Evolutionary conservation across 1,139 yeast genomes (phyloP).

Genomic region (Blastobotrys petasosporus): DNA sequence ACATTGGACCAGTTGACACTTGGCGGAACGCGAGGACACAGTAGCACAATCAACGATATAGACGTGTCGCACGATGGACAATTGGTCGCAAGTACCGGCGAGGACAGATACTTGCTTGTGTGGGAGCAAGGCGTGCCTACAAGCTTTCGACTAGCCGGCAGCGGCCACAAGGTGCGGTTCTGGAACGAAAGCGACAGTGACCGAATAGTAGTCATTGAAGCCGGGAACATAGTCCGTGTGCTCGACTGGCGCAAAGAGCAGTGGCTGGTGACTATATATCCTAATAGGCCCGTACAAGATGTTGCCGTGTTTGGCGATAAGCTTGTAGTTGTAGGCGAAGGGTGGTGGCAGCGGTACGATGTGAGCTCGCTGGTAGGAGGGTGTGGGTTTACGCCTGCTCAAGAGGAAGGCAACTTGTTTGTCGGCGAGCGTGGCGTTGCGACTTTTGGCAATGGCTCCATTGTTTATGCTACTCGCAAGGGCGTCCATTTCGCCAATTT

Average conservation of each 20-base stretch:
- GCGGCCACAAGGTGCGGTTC: conserved; percentile 31
- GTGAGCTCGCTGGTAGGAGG: conserved; percentile 24
- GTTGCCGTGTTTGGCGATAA: conserved; percentile 27
- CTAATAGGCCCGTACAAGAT: conserved; percentile 27
- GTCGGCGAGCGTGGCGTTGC: conserved; percentile 2
- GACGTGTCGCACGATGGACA: conserved; percentile 32
- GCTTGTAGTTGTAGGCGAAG: conserved; percentile 32
- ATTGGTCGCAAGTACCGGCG: conserved; percentile 31
- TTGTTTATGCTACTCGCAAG: too few species aligned
- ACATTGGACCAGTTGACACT: conserved; percentile 13
- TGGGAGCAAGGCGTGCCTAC: conserved; percentile 29
- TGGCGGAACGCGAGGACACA: conserved; percentile 26
- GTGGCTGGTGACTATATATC: conserved; percentile 33
- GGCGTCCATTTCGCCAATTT: too few species aligned
- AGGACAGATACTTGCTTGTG: conserved; percentile 29
- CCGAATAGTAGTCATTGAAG: conserved; percentile 32
- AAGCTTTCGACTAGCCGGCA: conserved; percentile 20
- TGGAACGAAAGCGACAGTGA: conserved; percentile 34
- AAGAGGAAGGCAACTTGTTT: conserved; percentile 16
- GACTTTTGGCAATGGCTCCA: too few species aligned
- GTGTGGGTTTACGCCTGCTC: conserved; percentile 26
- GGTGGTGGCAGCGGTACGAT: conserved; percentile 34
- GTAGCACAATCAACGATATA: conserved; percentile 29
- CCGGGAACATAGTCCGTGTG: conserved; percentile 29
- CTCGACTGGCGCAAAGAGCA: conserved; percentile 33